Percentiles rank a stretch among this genome's conserved stretches.
These are phyloP conservation scores for Yamadazyma akitaensis DNA, from an alignment of 805 yeast genomes.

Conservation along the genomic window DNA sequence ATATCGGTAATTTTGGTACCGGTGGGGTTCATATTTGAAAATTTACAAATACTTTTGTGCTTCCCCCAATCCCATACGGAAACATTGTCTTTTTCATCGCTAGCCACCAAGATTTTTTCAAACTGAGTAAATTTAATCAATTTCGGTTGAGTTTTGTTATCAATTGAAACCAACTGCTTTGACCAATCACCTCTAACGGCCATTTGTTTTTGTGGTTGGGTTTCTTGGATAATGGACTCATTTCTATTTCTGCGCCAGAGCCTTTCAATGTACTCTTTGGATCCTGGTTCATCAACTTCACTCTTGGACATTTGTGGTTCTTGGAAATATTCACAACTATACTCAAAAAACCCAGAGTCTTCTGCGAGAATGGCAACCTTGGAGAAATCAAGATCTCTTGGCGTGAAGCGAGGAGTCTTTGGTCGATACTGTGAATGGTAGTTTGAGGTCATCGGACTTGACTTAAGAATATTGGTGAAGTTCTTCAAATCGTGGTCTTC, in stretches of 20 bases:
- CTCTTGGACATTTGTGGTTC: constrained; percentile 89
- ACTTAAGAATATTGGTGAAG: constrained; percentile 33
- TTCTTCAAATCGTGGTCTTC: constrained; percentile 40
- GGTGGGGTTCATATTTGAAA: constrained; percentile 79
- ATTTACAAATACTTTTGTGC: constrained; percentile 55
- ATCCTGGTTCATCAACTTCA: constrained; percentile 90
- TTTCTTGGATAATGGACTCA: constrained; percentile 78
- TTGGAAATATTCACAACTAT: constrained; percentile 86
- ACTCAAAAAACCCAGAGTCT: constrained; percentile 64
- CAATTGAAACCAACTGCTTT: constrained; percentile 51
- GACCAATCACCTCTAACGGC: constrained; percentile 88
- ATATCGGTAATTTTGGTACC: constrained; percentile 88
- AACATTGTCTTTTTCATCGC: constrained; percentile 81
- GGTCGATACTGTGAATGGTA: constrained; percentile 51
- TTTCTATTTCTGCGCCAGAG: constrained; percentile 90
- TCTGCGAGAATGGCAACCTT: constrained; percentile 42
- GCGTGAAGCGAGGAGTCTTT: constrained; percentile 51
- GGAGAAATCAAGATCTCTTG: constrained; percentile 22
- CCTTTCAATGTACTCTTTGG: constrained; percentile 74
- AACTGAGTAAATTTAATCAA: constrained; percentile 82
- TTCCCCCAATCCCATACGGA: constrained; percentile 86
- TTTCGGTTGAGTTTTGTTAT: constrained; percentile 78
- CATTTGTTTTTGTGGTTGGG: constrained; percentile 84
- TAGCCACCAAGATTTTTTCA: constrained; percentile 74
- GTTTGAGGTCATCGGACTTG: constrained; percentile 33